Conservation (phyloP, 345 rosid genomes). For the Raphanus raphanistrum region DNA sequence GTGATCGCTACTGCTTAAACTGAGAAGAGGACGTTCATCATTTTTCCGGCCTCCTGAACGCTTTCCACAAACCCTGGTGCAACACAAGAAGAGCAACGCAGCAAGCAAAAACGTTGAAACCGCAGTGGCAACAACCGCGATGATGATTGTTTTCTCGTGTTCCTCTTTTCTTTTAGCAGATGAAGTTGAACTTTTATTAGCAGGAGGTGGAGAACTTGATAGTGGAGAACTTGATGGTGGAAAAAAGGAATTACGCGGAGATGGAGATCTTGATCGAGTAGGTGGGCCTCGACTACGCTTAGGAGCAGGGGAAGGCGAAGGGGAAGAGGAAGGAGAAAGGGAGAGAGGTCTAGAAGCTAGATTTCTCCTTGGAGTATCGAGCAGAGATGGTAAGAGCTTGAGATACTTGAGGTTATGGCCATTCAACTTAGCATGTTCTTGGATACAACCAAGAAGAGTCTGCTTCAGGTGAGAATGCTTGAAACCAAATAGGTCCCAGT, state of each 20-base stretch:
- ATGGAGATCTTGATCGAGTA: conserved; percentile 30
- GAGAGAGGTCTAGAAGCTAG: conserved; percentile 40
- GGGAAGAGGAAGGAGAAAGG: conserved; percentile 40
- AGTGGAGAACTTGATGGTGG: conserved; percentile 38
- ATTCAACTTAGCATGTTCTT: conserved; percentile 47
- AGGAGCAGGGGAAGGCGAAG: conserved; percentile 32
- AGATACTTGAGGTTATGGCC: conserved; percentile 41
- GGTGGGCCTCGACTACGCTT: conserved; percentile 33
- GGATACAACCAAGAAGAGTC: conserved; percentile 58
- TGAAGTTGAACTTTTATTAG: conserved; percentile 23
- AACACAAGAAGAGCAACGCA: conserved; percentile 66
- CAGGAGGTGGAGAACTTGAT: conserved; percentile 34
- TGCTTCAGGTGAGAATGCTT: conserved; percentile 48
- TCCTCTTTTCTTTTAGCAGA: conserved; percentile 28
- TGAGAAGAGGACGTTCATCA: conserved; percentile 90
- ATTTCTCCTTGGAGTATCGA: conserved; percentile 42
- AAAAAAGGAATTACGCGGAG: conserved; percentile 33
- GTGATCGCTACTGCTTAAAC: conserved; percentile 71
- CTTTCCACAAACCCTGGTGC: conserved; percentile 43
- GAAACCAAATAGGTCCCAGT: conserved; percentile 42
- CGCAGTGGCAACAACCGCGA: conserved; percentile 80
- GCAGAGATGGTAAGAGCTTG: conserved; percentile 36
- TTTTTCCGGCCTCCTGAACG: conserved; percentile 49
- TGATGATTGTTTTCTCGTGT: conserved; percentile 45
- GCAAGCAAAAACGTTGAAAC: conserved; percentile 63